Conservation (phyloP, 2,329 filamentous ascomycete genomes). For the Scedosporium dehoogii region DNA sequence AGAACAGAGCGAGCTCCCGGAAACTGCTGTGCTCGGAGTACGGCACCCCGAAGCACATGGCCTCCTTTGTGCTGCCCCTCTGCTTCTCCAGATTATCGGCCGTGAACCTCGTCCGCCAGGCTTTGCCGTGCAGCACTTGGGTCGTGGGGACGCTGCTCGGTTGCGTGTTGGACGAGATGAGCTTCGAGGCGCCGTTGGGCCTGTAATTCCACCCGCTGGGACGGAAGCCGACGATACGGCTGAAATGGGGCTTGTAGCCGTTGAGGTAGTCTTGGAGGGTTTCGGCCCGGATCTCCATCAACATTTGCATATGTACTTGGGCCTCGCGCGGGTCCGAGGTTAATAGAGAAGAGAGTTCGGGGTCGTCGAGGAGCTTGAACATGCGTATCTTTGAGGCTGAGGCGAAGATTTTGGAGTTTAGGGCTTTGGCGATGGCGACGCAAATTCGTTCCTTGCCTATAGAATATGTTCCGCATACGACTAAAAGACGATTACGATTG, state of each 20-base stretch:
- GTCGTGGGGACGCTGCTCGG: conserved; percentile 40
- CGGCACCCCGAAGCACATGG: conserved; percentile 85
- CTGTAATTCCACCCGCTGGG: conserved; percentile 93
- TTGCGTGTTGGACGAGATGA: conserved; percentile 44
- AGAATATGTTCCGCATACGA: conserved; percentile 92
- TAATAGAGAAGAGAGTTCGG: conserved; percentile 66
- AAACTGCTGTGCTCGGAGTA: conserved; percentile 97
- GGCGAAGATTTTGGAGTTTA: conserved; percentile 84
- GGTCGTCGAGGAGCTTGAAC: conserved; percentile 74
- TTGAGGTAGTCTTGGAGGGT: conserved; percentile 84
- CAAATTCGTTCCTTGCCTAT: conserved; percentile 98
- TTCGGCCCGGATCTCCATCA: conserved; percentile 88
- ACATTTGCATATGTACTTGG: conserved; percentile 94
- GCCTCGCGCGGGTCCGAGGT: conserved; percentile 74
- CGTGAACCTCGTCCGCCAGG: conserved; percentile 68
- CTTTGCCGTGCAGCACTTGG: conserved; percentile 44
- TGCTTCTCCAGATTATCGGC: conserved; percentile 68
- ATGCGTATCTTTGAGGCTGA: conserved; percentile 74
- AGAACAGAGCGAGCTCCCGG: conserved; percentile 85
- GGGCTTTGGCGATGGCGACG: conserved; percentile 76
- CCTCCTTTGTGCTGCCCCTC: conserved; percentile 71
- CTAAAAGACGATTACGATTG: conserved; percentile 59
- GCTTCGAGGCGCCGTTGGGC: conserved; percentile 35
- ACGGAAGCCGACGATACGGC: conserved; percentile 78
- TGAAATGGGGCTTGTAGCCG: conserved; percentile 70